phyloP scores from a whole-genome alignment of 805 yeast species.

The Yamadazyma philogaea region DNA sequence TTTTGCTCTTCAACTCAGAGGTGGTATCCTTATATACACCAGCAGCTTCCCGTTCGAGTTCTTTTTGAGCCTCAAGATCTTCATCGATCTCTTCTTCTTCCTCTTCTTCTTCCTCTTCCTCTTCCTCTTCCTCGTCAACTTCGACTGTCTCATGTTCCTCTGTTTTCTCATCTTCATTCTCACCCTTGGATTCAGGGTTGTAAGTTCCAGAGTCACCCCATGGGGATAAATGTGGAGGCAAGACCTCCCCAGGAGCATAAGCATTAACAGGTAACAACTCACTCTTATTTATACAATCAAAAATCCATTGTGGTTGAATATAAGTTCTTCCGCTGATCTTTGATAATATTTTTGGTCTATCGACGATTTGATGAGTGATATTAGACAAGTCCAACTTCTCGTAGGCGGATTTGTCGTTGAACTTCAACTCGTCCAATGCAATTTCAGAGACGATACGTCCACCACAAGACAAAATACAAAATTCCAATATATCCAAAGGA shows the following conservation, averaged over 20 bases:
- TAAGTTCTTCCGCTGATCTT: slow-evolving; percentile 91
- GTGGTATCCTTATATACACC: slow-evolving; percentile 58
- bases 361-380: slow-evolving; percentile 91
- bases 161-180: slow-evolving; percentile 39
- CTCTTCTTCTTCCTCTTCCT: slow-evolving; percentile 44
- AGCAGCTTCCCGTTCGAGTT: slow-evolving; percentile 72
- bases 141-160: slow-evolving; percentile 40
- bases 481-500: slow-evolving; percentile 85
- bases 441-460: slow-evolving; percentile 85
- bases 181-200: slow-evolving; percentile 71
- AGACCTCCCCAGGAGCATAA: slow-evolving; percentile 90
- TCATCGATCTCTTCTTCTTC: slow-evolving; percentile 49
- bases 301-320: slow-evolving; percentile 97
- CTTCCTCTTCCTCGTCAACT: slow-evolving; percentile 42
- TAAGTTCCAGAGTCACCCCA: slow-evolving; percentile 97
- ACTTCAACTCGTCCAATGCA: slow-evolving; percentile 70
- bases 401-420: slow-evolving; percentile 44
- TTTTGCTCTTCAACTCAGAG: slow-evolving; percentile 35
- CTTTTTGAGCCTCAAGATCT: slow-evolving; percentile 77
- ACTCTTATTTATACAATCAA: slow-evolving; percentile 82
- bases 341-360: slow-evolving; percentile 76
- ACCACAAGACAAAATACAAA: slow-evolving; percentile 80
- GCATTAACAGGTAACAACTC: slow-evolving; percentile 70
- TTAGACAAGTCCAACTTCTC: slow-evolving; percentile 55
- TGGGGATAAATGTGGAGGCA: slow-evolving; percentile 97